Evolutionary conservation across 2,329 filamentous ascomycete genomes (phyloP).

Genomic region (Raffaelea deltoideospora): DNA sequence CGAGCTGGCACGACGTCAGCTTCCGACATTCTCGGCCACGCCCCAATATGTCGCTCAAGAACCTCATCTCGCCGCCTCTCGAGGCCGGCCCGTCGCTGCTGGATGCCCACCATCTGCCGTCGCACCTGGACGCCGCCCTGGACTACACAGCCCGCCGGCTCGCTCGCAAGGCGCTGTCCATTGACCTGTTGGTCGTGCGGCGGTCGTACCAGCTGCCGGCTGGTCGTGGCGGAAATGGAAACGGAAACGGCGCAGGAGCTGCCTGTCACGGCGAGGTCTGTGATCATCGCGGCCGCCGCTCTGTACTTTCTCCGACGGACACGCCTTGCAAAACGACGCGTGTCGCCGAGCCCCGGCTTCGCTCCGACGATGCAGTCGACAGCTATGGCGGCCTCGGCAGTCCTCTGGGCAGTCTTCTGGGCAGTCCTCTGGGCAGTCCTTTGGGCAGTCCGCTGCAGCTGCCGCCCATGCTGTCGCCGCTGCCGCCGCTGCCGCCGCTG

Average conservation of each 20-base stretch:
- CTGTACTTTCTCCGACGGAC: neutral
- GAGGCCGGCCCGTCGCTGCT: slow-evolving; percentile 47
- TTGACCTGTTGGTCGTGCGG: slow-evolving; percentile 42
- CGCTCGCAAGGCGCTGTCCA: slow-evolving; percentile 36
- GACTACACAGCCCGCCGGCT: slow-evolving; percentile 43
- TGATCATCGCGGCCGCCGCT: too few species aligned
- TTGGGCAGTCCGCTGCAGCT: slow-evolving; percentile 17
- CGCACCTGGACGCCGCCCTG: slow-evolving; percentile 36
- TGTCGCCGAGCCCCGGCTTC: neutral
- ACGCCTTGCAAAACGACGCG: too few species aligned
- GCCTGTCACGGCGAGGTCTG: too few species aligned
- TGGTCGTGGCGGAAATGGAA: slow-evolving; percentile 11
- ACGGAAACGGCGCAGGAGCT: neutral
- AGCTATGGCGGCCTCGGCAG: too few species aligned
- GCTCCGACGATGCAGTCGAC: neutral
- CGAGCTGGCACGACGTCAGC: too few species aligned
- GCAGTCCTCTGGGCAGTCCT: too few species aligned
- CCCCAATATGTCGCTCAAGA: slow-evolving; percentile 22
- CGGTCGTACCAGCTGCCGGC: slow-evolving; percentile 38
- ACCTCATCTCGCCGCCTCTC: slow-evolving; percentile 45
- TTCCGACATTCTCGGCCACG: too few species aligned
- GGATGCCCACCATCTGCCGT: slow-evolving; percentile 40
- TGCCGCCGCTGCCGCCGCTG: slow-evolving; percentile 2
- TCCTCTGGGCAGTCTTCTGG: too few species aligned
- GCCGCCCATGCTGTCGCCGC: slow-evolving; percentile 11